Percentiles rank a stretch among this genome's conserved stretches.
These are phyloP conservation scores for Coprinopsis marcescibilis DNA, from an alignment of 768 basidiomycete genomes.

Conservation along the genomic window DNA sequence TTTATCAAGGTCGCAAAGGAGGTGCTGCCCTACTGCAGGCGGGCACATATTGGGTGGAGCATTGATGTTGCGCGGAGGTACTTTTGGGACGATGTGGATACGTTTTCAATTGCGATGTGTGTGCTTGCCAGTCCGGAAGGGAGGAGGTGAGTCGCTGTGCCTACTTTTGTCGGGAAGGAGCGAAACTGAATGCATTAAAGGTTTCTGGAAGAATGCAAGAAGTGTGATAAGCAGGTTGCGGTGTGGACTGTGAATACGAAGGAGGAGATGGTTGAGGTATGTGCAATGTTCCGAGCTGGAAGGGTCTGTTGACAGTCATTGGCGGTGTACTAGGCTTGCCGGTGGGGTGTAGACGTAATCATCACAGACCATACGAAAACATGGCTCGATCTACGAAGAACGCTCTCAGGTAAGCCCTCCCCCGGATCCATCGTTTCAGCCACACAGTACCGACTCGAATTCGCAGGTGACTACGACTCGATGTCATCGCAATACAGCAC, in stretches of 20 bases:
- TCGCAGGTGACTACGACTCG: slow-evolving; percentile 60
- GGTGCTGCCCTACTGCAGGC: slow-evolving; percentile 71
- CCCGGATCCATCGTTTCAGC: slow-evolving; percentile 1
- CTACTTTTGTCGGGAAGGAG: not conserved
- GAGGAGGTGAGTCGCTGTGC: slow-evolving; percentile 39
- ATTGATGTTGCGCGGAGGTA: slow-evolving; percentile 70
- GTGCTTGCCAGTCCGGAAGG: slow-evolving; percentile 68
- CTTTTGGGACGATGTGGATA: slow-evolving; percentile 82
- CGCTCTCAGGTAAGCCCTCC: slow-evolving; percentile 41
- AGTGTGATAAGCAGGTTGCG: slow-evolving; percentile 74
- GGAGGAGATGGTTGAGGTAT: slow-evolving; percentile 82
- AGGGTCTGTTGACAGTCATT: not conserved
- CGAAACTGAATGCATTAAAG: slow-evolving; percentile 27
- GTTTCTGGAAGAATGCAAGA: slow-evolving; percentile 76
- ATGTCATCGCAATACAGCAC: slow-evolving; percentile 54
- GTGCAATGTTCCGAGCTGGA: slow-evolving; percentile 15
- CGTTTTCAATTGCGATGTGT: slow-evolving; percentile 78
- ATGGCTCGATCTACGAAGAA: slow-evolving; percentile 57
- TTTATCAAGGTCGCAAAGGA: slow-evolving; percentile 73
- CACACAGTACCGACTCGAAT: not conserved
- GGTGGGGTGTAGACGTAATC: slow-evolving; percentile 74
- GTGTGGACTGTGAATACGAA: slow-evolving; percentile 95
- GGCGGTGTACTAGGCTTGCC: slow-evolving; percentile 46
- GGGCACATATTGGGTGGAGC: slow-evolving; percentile 78
- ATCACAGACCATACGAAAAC: slow-evolving; percentile 67